These are phyloP conservation scores for Phalaenopsis aphrodite DNA, from an alignment of 106 monocot species.

Conservation along the genomic window DNA sequence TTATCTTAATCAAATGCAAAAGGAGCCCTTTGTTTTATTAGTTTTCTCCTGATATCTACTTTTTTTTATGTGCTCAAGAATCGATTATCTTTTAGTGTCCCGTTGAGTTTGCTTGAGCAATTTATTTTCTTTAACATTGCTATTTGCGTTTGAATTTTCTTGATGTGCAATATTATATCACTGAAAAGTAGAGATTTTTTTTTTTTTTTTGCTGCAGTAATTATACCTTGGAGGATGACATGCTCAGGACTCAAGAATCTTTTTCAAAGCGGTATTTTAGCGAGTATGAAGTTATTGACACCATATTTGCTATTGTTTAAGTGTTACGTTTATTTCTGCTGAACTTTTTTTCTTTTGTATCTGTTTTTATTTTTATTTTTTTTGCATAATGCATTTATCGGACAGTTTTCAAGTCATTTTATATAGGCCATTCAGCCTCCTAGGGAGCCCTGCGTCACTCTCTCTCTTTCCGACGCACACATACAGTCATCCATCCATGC, in stretches of 20 bases:
- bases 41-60: background rate
- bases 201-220: background rate
- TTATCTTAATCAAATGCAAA: background rate
- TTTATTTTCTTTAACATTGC: background rate
- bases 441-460: too few species aligned
- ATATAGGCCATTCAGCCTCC: too few species aligned
- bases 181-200: background rate
- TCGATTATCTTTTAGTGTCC: background rate
- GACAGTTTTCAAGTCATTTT: too few species aligned
- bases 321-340: background rate
- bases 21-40: background rate
- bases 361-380: background rate
- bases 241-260: background rate
- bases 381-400: too few species aligned
- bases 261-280: slow-evolving; percentile 13
- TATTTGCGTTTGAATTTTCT: background rate
- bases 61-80: too few species aligned
- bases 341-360: background rate
- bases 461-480: too few species aligned
- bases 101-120: background rate
- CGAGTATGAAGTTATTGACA: background rate
- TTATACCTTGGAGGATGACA: slow-evolving; percentile 3
- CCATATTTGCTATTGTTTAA: background rate
- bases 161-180: background rate
- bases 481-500: too few species aligned